Percentiles rank a stretch among this genome's conserved stretches.
phyloP scores from a whole-genome alignment of 225 moss, liverwort and hornwort genomes.

The Antitrichia curtipendula region DNA sequence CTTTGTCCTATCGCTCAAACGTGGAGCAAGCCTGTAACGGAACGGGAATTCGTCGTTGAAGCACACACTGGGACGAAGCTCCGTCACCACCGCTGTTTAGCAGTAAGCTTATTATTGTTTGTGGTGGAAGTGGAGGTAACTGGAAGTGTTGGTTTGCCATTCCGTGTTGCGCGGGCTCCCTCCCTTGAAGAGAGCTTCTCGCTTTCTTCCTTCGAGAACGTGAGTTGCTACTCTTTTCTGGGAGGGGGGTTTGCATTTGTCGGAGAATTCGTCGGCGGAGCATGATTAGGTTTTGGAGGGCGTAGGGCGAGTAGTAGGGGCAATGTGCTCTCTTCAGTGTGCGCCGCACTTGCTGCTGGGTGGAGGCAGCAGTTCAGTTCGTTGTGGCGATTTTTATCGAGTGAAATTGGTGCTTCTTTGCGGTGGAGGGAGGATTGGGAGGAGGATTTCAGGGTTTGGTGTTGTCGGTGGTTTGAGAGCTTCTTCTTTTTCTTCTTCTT shows the following conservation, averaged over 20 bases:
- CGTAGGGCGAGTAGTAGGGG: neutral
- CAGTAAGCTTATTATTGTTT: neutral
- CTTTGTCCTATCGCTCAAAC: neutral
- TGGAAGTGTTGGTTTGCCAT: neutral
- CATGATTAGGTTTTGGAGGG: conserved; percentile 24
- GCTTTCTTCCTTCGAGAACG: neutral
- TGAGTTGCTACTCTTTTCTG: neutral
- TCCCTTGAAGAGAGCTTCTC: neutral
- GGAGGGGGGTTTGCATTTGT: neutral
- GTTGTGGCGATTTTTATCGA: neutral
- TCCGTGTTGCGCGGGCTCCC: neutral
- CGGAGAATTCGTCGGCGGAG: neutral
- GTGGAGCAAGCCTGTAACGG: neutral
- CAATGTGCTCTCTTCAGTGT: conserved; percentile 71
- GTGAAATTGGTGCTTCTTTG: conserved; percentile 32
- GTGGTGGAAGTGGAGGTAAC: neutral
- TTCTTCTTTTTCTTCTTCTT: neutral
- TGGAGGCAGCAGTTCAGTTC: conserved; percentile 5
- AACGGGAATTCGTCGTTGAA: neutral
- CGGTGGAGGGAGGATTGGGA: conserved; percentile 5
- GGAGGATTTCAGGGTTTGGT: neutral
- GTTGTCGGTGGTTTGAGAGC: neutral
- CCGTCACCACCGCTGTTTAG: neutral
- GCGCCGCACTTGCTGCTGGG: conserved; percentile 32
- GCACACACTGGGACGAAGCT: neutral